A percentile compares a stretch with the other conserved stretches of the same genome.
Evolutionary conservation across 352 stramenopile species (phyloP).

Genomic region (Phytophthora pisi): DNA sequence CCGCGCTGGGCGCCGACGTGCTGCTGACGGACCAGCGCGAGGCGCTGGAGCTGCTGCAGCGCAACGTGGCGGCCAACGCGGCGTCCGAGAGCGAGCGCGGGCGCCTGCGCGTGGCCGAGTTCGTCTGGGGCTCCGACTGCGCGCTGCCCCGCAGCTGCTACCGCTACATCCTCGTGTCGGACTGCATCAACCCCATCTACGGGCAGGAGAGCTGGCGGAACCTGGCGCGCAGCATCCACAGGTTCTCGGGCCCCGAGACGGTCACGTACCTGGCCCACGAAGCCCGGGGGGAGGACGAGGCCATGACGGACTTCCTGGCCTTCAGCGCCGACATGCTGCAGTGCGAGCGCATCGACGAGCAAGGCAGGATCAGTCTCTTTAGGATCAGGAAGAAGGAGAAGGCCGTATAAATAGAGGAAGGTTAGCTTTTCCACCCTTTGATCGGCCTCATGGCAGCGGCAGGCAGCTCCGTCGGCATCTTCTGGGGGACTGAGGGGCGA

Average conservation of each 20-base stretch:
- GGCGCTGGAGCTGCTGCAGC: slow-evolving; percentile 66
- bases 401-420: slow-evolving; percentile 23
- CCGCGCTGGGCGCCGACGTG: slow-evolving; percentile 64
- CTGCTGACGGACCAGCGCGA: slow-evolving; percentile 77
- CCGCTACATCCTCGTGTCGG: slow-evolving; percentile 77
- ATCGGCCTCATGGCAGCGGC: slow-evolving; percentile 5
- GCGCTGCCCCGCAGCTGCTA: slow-evolving; percentile 39
- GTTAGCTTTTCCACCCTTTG: too few species aligned
- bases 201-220: slow-evolving; percentile 80
- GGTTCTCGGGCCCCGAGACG: slow-evolving; percentile 56
- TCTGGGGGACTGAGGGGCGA: slow-evolving; percentile 29
- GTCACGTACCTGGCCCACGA: slow-evolving; percentile 79
- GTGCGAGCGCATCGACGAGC: slow-evolving; percentile 45
- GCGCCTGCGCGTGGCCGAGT: slow-evolving; percentile 58
- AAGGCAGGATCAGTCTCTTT: slow-evolving; percentile 56
- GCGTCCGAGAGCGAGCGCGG: slow-evolving; percentile 36
- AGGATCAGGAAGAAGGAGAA: slow-evolving; percentile 43
- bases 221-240: slow-evolving; percentile 67
- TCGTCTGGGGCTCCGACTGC: slow-evolving; percentile 60
- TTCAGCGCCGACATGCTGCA: slow-evolving; percentile 52
- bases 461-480: slow-evolving; percentile 31
- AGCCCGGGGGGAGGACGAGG: slow-evolving; percentile 71
- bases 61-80: slow-evolving; percentile 65
- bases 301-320: slow-evolving; percentile 69
- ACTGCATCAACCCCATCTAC: slow-evolving; percentile 90